These are phyloP conservation scores for Cadophora malorum DNA, from an alignment of 2,329 filamentous ascomycete genomes.

Conservation along the genomic window DNA sequence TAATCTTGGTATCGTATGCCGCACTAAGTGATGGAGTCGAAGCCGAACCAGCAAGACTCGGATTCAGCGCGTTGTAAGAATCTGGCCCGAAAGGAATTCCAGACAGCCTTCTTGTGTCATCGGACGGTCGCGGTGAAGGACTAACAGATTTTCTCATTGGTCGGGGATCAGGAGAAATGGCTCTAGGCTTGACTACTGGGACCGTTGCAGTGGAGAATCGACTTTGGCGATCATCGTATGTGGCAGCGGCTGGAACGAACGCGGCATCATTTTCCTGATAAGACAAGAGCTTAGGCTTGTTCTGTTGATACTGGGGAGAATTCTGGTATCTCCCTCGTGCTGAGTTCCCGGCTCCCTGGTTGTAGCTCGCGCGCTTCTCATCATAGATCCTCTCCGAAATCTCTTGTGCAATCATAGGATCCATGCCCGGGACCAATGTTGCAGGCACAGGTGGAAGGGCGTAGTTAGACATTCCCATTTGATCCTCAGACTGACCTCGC, in stretches of 20 bases:
- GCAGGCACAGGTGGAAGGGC: conserved; percentile 57
- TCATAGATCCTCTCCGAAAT: conserved; percentile 64
- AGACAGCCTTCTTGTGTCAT: conserved; percentile 59
- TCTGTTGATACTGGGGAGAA: conserved; percentile 38
- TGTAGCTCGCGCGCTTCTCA: conserved; percentile 59
- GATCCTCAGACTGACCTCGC: conserved; percentile 38
- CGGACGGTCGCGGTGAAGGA: conserved; percentile 63
- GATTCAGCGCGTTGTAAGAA: conserved; percentile 76
- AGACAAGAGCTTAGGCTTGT: conserved; percentile 36
- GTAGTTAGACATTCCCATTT: conserved; percentile 44
- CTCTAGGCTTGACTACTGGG: conserved; percentile 44
- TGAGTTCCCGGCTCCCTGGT: conserved; percentile 48
- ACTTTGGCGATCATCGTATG: conserved; percentile 42
- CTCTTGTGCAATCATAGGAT: conserved; percentile 61
- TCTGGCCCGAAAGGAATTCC: conserved; percentile 77
- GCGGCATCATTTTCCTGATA: conserved; percentile 38
- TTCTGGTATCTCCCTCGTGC: conserved; percentile 48
- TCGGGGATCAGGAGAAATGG: conserved; percentile 40
- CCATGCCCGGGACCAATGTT: conserved; percentile 66
- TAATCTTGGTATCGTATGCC: conserved; percentile 42
- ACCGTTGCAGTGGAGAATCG: conserved; percentile 39
- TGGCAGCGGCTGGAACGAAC: conserved; percentile 36
- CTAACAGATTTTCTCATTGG: conserved; percentile 77
- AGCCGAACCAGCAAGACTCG: conserved; percentile 50
- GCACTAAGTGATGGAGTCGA: conserved; percentile 40